Conservation (phyloP, 192 early-diverging fungal species). For the Physocladia obscura region DNA sequence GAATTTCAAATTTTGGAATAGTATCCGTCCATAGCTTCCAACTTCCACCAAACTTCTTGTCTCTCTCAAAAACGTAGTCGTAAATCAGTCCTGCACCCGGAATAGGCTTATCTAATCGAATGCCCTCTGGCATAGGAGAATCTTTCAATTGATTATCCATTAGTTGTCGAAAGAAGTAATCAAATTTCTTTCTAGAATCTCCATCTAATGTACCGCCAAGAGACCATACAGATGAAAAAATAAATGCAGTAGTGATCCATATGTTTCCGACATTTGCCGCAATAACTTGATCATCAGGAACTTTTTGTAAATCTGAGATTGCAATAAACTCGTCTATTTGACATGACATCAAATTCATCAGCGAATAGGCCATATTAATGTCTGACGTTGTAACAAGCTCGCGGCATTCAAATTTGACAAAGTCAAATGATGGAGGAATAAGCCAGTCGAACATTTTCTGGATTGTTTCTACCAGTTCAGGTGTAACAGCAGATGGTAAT, state of each 20-base stretch:
- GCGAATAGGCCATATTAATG: slow-evolving; percentile 52
- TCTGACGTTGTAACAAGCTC: slow-evolving; percentile 50
- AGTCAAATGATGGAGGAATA: slow-evolving; percentile 50
- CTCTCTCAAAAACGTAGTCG: slow-evolving; percentile 60
- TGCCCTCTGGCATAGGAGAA: slow-evolving; percentile 37
- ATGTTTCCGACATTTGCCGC: slow-evolving; percentile 45
- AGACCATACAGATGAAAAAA: slow-evolving; percentile 59
- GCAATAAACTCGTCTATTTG: slow-evolving; percentile 50
- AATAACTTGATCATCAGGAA: slow-evolving; percentile 31
- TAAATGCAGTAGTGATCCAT: slow-evolving; percentile 52
- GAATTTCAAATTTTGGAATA: slow-evolving; percentile 55
- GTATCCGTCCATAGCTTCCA: slow-evolving; percentile 62
- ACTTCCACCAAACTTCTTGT: slow-evolving; percentile 52
- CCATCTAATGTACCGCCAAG: slow-evolving; percentile 57
- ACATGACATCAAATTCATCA: slow-evolving; percentile 57
- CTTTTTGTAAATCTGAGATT: slow-evolving; percentile 23
- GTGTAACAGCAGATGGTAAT: slow-evolving; percentile 38
- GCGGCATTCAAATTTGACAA: slow-evolving; percentile 45
- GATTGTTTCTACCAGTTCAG: slow-evolving; percentile 40
- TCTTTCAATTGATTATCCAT: slow-evolving; percentile 48
- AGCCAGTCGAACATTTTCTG: slow-evolving; percentile 56
- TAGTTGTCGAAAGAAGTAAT: slow-evolving; percentile 49
- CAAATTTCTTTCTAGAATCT: slow-evolving; percentile 56
- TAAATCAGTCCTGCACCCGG: slow-evolving; percentile 47
- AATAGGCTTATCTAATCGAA: slow-evolving; percentile 58